Base-by-base conservation (phyloP, 148 eudicot genomes). In the Chenopodium suecicum region DNA sequence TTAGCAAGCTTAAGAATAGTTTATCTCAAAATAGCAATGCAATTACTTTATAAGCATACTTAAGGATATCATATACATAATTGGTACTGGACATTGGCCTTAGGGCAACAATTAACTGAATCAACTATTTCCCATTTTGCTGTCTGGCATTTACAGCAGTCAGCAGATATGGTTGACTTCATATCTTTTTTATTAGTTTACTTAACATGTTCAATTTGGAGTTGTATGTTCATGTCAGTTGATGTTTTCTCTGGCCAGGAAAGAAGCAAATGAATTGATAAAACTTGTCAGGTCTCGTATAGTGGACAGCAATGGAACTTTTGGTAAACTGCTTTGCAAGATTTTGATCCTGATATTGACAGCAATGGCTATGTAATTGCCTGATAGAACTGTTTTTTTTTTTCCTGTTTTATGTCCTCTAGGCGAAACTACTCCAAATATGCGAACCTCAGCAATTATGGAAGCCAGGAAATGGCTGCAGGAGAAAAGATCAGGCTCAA, bases 391-490 rank as follows among this genome's bases (percentile, higher is more conserved):
- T 50, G 14, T 50, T 50, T 56, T 66, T 77, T 77, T 58, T 66
- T 5, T 7, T 4, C 22, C 20, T 56, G 62, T 14, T 73, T 41
- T 65, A 34, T 41, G 73, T 77, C 46, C 9, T 74, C 63, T 29
- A 76, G 81, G 79, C 75, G 76, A 82, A 72, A 81, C 75, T 79
- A 83, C 83, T 74, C 83, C 89, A 75, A 91, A 90, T 79, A 25
- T 83, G 44, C 80, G 89, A 58, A 85, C 78, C 82, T 79, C 89
- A 79, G 97, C 92, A 81, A 80, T 93, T 82, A 74, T 81, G 90
- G 96, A 95, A 90, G 97, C 98, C 63, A 90, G 88, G 81, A 89
- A 83, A 70, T 95, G 98, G 98, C 82, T 92, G 80, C 89, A 91
- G 86, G 92, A 93, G 74, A 93, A 89, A 89, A 93, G 86, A 82